These are phyloP conservation scores for Beauveria varroae DNA, from an alignment of 2,329 filamentous ascomycete species.

Conservation along the genomic window DNA sequence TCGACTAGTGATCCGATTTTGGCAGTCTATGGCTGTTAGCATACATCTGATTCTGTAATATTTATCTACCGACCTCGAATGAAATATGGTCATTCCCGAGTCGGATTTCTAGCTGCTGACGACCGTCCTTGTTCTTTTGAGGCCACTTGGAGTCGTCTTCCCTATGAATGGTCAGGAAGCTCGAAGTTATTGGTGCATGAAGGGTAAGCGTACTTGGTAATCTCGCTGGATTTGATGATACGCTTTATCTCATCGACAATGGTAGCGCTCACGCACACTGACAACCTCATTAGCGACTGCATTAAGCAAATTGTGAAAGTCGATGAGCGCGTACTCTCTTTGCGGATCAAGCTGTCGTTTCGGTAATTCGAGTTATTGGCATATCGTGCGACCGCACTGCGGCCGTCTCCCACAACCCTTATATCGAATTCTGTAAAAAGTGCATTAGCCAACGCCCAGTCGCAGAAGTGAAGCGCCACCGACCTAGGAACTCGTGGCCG, in stretches of 20 bases:
- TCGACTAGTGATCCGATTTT: conserved; percentile 97
- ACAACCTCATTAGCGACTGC: neutral
- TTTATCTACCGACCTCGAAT: conserved; percentile 64
- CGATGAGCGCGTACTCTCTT: conserved; percentile 75
- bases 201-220: conserved; percentile 66
- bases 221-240: conserved; percentile 95
- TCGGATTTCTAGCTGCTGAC: conserved; percentile 92
- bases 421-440: conserved; percentile 79
- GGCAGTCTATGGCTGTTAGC: conserved; percentile 59
- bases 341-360: conserved; percentile 95
- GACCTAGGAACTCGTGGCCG: conserved; percentile 95
- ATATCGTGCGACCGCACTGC: conserved; percentile 89
- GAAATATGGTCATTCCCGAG: conserved; percentile 94
- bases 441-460: conserved; percentile 5
- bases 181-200: neutral
- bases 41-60: neutral
- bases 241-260: conserved; percentile 92
- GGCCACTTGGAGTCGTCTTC: conserved; percentile 99
- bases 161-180: conserved; percentile 36
- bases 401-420: conserved; percentile 81
- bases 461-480: neutral
- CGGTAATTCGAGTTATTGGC: conserved; percentile 99
- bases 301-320: neutral
- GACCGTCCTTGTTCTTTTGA: conserved; percentile 97
- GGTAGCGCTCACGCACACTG: conserved; percentile 92